Evolutionary conservation across 2,329 filamentous ascomycete genomes (phyloP), one percentile per base, ranked within the genome.

Genomic region (Cercospora brassicicola): DNA sequence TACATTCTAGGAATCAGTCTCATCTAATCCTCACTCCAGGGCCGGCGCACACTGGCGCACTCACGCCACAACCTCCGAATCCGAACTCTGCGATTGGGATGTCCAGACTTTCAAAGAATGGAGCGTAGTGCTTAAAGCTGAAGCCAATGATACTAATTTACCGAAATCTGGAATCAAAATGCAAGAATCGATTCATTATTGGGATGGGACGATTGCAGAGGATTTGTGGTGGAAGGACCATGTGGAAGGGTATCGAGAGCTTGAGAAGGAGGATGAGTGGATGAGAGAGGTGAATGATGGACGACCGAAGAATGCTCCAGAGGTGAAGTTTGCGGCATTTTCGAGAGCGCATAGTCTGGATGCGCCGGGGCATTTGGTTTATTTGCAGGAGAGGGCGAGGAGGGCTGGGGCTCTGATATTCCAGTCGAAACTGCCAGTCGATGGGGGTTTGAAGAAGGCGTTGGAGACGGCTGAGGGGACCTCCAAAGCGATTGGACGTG

Each of bases 41-140:
- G 83, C 83, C 1, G 83, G 83, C 4, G 83, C 81, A 1, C 80
- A 84, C 64, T 85, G 82, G 82, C 78, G 81, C 39, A 80, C 82
- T 2, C 81, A 83, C 68, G 79, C 81, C 15, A 72, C 73, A 0
- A 48, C 68, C 1, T 68, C 76, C 6, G 76, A 80, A 42, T 66
- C 66, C 3, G 78, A 80, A 59, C 72, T 78, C 53, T 76, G 78
- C 55, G 73, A 73, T 26, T 84, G 82, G 82, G 82, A 84, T 70
- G 68, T 76, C 0, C 77, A 81, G 71, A 84, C 80, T 1, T 83
- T 82, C 69, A 62, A 77, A 11, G 69, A 77, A n/a, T 84, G 82
- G 82, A 73, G 76, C 31, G 64, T 72, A 1, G 67, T 79, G 13
- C 67, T 81, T 3, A 70, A 74, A 61, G 66, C 68, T 36, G 76